phyloP scores from a whole-genome alignment of 352 stramenopile species.

The Phytophthora crassamura region DNA sequence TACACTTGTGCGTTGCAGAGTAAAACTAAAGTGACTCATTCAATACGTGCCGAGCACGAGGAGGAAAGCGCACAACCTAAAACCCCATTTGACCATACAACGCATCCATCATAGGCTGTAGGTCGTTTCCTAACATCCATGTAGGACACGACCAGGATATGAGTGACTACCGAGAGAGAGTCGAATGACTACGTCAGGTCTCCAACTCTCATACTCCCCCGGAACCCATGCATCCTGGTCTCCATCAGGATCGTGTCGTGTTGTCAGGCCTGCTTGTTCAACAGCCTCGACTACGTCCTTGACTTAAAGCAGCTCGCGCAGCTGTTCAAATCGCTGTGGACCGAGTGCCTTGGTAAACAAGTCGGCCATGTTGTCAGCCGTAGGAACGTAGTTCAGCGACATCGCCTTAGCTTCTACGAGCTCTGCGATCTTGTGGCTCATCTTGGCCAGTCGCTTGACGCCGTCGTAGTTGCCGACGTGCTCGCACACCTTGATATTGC shows the following conservation, averaged over 20 bases:
- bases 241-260: too few relatives aligned
- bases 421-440: slow-evolving; percentile 4
- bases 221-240: too few relatives aligned
- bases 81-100: neutral
- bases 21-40: slow-evolving; percentile 7
- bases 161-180: slow-evolving; percentile 1
- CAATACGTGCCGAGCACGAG: slow-evolving; percentile 3
- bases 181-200: neutral
- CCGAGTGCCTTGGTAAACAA: slow-evolving; percentile 16
- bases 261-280: too few relatives aligned
- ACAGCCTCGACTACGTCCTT: neutral
- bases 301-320: neutral
- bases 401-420: neutral
- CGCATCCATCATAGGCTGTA: neutral
- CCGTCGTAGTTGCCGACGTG: slow-evolving; percentile 10
- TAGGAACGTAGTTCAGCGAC: slow-evolving; percentile 1
- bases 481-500: slow-evolving; percentile 1
- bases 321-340: slow-evolving; percentile 4
- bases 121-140: neutral
- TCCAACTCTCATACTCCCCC: too few relatives aligned
- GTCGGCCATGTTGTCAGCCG: neutral
- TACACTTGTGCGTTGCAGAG: neutral
- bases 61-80: slow-evolving; percentile 10
- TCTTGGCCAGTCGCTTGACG: slow-evolving; percentile 8
- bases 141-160: slow-evolving; percentile 5